Base-by-base conservation (phyloP, 306 rosid genomes). In the Vigna radiata region DNA sequence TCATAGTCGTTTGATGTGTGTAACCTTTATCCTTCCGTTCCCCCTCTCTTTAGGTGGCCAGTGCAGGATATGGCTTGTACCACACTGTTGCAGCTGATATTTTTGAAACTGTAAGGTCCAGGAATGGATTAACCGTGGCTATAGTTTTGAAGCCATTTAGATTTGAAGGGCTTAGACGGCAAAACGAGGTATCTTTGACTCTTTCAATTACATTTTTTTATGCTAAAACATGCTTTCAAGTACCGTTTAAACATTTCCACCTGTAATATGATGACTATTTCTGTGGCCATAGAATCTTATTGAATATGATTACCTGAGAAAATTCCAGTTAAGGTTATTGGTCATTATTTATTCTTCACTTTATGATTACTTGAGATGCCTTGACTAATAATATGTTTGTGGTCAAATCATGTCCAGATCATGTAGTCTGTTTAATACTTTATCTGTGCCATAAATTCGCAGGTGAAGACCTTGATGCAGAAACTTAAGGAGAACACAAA, bases 161-260 rank as follows among this genome's bases (percentile, higher is more conserved):
- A 87, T 95, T 95, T 75, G 98, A 95, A 89, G 98, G 98, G 37
- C 80, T 83, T 80, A 85, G 90, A 85, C 93, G 98, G 53, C 91
- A 83, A 70, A 88, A 88, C 79, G 98, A 95, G 98, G 98, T 95
- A 86, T 62, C 62, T 52, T 53, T 31, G 25, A 36, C 13, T 27
- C 68, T 82, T 61, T 19, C 63, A 47, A 60, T 55, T 19, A 44
- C 53, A 72, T 58, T 72, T 49, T 25, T 23, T 52, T 27, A 16
- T 25, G 27, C 27, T 68, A 21, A 46, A 47, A 46, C 53, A 54
- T 59, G 49, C 76, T 54, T 54, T 14, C 58, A 71, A 19, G 37
- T 60, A 36, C 25, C 17, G 47, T 68, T 62, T 47, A 55, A 62
- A 61, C 63, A 46, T 61, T 53, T 68, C 17, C 58, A 10, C 63